Base-by-base conservation (phyloP, 257 asterid genomes). In the Scutellaria minor region DNA sequence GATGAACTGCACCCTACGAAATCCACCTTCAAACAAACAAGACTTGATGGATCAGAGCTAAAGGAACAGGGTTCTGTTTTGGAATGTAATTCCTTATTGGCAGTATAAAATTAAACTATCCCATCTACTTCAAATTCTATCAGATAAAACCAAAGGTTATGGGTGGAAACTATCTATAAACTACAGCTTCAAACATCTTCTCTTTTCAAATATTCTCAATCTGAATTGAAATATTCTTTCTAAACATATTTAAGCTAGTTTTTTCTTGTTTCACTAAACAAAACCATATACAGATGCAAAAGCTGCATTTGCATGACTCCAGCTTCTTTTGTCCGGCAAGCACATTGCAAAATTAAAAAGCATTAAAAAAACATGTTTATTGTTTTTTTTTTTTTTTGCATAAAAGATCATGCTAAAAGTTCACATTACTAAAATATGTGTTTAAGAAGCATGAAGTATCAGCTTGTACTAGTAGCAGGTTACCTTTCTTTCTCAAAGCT, bases 401-500 rank as follows among this genome's bases (percentile, higher is more conserved):
- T 18, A 50, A 42, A 54, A 31, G 58, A 68, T 22, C 27, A 22
- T 6, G 4, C 67, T 56, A 66, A 53, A 53, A 55, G 9, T 20
- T 52, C 64, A 52, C 14, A 31, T 13, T 37, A 56, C 5, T n/a
- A 6, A 13, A 68, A 60, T 48, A 15, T 31, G 44, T 42, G 13
- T 37, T 56, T 14, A 47, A 5, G 9, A 47, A 22, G 51, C 46
- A 41, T 48, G 60, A 63, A 48, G 62, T 13, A 63, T 45, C 57
- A 52, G 58, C 12, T 55, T 66, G 42, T 57, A 68, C 35, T 7
- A 37, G 54, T 20, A 75, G 74, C 67, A 78, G 57, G 51, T 71
- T 75, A 95, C 99, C 98, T 79, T 73, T 88, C 79, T 63, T 85
- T 83, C 85, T 82, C 84, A 92, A 68, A 66, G 87, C 96, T 67